Evolutionary conservation across 257 asterid genomes (phyloP), one percentile per base, ranked within the genome.

Genomic region (Plantago major): DNA sequence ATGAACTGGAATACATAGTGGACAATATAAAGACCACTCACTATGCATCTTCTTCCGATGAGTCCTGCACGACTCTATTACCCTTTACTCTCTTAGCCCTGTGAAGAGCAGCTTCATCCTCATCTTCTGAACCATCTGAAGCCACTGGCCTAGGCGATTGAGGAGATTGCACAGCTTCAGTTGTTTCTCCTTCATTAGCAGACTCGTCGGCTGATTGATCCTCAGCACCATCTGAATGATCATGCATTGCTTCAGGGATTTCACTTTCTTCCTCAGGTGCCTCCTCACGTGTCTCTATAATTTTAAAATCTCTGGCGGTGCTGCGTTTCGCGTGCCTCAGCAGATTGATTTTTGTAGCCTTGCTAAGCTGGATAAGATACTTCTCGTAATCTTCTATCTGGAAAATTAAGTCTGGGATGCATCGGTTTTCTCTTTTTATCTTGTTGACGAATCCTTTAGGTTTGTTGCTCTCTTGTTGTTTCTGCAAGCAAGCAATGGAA

Each of bases 381-480:
- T 76, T 85, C 59, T 88, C 96, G 46, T 79, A 83, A 76, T 86
- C 96, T 73, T 88, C 95, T 45, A 88, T 86, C 79, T 86, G 95
- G 82, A 79, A 88, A 50, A 88, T 77, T 74, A 88, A 68, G 52
- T 86, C 93, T 0, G 95, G 96, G 64, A 88, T 85, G 79, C 93
- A 85, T 78, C 82, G 79, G 81, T 85, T 88, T 71, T 88, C 95
- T 73, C 95, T 83, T 76, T 86, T 85, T 68, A 88, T 85, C 71
- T 85, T 88, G 58, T 65, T 83, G 40, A 69, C 87, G 2, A 88
- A 58, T 44, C 84, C 85, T 82, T 71, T 88, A 0, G 73, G 56
- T 59, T 42, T 77, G 54, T 66, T 82, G 73, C 76, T 67, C 73
- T 85, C 93, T 67, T 79, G 86, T 72, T 88, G 90, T 46, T 78